phyloP scores from a whole-genome alignment of 2,329 filamentous ascomycete genomes.

The Boeremia lycopersici region DNA sequence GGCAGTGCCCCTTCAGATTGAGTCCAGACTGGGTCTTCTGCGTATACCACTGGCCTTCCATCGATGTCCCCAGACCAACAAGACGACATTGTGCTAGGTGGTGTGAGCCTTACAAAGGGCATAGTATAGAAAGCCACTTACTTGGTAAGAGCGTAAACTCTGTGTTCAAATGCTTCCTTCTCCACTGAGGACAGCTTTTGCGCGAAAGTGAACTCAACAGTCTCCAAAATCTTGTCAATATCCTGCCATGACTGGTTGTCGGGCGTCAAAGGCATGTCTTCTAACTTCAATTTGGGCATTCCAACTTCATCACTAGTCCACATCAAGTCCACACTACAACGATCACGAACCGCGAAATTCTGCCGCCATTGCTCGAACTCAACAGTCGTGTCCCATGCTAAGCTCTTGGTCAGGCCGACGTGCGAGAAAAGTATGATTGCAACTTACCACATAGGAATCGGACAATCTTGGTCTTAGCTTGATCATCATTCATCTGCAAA shows the following conservation, averaged over 20 bases:
- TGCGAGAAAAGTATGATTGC: not conserved
- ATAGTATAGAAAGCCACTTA: not conserved
- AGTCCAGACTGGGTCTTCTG: constrained; percentile 4
- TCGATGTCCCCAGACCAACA: constrained; percentile 1
- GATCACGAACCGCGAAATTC: not conserved
- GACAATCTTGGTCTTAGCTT: not conserved
- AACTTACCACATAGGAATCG: not conserved
- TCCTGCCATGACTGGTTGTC: not conserved
- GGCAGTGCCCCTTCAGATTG: not conserved
- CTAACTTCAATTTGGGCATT: not conserved
- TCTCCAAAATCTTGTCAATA: constrained; percentile 2
- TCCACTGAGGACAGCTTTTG: not conserved
- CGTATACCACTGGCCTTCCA: not conserved
- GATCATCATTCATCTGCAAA: not conserved
- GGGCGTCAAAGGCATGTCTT: not conserved
- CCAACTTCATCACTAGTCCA: not conserved
- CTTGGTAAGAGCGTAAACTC: not conserved
- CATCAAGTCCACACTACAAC: not conserved
- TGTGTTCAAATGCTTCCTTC: not conserved
- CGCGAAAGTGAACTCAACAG: not conserved
- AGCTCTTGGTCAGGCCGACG: not conserved
- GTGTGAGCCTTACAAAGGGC: not conserved
- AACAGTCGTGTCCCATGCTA: not conserved
- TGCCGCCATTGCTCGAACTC: not conserved
- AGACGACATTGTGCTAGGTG: constrained; percentile 6